These are phyloP conservation scores for Cutaneotrichosporon cutaneum DNA, from an alignment of 1,284 basidiomycete genomes.

Conservation along the genomic window DNA sequence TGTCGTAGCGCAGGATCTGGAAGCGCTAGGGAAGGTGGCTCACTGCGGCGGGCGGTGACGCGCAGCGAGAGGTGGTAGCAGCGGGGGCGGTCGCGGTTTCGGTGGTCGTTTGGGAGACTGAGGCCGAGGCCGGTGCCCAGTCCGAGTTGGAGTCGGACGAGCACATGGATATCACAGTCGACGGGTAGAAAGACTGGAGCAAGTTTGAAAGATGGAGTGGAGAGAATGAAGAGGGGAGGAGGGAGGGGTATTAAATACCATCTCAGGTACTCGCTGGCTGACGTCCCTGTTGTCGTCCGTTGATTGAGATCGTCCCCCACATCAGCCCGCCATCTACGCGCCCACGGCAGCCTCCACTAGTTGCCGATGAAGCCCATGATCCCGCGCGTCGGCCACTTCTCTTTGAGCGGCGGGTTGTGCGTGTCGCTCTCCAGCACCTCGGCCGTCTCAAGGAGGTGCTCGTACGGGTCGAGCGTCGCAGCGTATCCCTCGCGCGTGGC, in stretches of 20 bases:
- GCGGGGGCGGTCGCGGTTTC: no score
- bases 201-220: not conserved
- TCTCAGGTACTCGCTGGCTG: not conserved
- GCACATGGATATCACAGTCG: not conserved
- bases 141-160: not conserved
- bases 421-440: slow-evolving; percentile 3
- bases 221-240: not conserved
- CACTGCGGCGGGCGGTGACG: no score
- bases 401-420: slow-evolving; percentile 4
- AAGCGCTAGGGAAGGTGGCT: not conserved
- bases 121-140: no score
- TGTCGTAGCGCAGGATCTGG: not conserved
- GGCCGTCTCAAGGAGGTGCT: slow-evolving; percentile 13
- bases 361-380: slow-evolving; percentile 4
- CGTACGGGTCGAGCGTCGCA: slow-evolving; percentile 4
- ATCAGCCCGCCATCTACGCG: not conserved
- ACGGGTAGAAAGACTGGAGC: not conserved
- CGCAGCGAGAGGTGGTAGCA: no score
- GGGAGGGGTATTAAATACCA: not conserved
- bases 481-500: slow-evolving; percentile 13
- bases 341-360: not conserved
- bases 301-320: not conserved
- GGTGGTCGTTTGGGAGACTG: no score
- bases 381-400: slow-evolving; percentile 1
- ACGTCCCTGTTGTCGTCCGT: not conserved